Evolutionary conservation across 1,284 basidiomycete species (phyloP), one percentile per base, ranked within the genome.

Genomic region (Schizophyllum amplum): DNA sequence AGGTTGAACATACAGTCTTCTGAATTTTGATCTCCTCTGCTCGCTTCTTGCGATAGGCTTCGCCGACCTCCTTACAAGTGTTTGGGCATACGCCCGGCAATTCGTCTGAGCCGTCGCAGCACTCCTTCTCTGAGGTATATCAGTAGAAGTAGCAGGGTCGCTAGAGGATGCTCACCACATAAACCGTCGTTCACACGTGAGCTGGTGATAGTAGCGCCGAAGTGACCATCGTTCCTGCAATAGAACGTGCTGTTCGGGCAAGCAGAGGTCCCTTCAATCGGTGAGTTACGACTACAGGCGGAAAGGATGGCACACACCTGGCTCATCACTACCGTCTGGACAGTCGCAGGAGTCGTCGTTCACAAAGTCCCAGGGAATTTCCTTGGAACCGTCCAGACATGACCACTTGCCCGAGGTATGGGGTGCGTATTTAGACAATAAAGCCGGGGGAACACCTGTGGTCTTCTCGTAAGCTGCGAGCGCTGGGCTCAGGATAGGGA

Each of bases 21-120:
- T 87, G 81, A 20, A 90, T 71, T 73, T 93, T 95, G 49, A 78
- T 76, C 64, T 90, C 85, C 17, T 82, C 87, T 51, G 88, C 87
- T 27, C 74, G 70, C 64, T 82, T 79, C 67, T 82, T 82, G 59
- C 84, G 75, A 69, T 91, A 83, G 51, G 70, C 83, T 59, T 83
- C 81, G 1, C 94, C 92, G 46, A 92, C 78, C 65, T 89, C 82
- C 52, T 79, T 80, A 68, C 96, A 99, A 4, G 73, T 73, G 69
- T 98, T 86, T 21, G 81, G 76, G 68, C 96, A 99, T 11, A 87
- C 75, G 4, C 92, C 92, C 6, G 81, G 68, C 4, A 72, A 75
- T 71, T 99, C 96, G 69, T 99, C 96, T 0, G 92, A 92, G n/a
- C 97, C 97, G 67, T 99, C 96, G 69, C 96, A 99, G 69, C 97